Evolutionary conservation across 805 yeast species (phyloP).

Genomic region (Tetrapisispora pingtungensis): DNA sequence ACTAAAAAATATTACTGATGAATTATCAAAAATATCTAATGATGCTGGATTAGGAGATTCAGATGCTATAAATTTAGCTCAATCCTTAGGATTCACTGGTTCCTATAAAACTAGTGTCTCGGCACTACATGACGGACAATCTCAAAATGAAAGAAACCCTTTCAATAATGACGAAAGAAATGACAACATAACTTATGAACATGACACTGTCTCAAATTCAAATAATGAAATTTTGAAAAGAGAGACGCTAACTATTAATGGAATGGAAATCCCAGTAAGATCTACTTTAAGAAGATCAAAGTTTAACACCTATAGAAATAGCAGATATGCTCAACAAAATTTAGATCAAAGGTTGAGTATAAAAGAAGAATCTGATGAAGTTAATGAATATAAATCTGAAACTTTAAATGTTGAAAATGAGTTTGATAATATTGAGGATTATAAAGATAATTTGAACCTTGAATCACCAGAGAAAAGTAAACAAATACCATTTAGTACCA

Average conservation of each 20-base stretch:
- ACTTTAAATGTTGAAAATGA: no score
- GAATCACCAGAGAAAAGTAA: conserved; percentile 4
- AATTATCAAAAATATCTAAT: conserved; percentile 62
- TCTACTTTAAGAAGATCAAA: conserved; percentile 36
- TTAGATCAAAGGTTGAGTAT: not conserved
- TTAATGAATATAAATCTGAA: no score
- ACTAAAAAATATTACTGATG: conserved; percentile 60
- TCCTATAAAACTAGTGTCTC: conserved; percentile 28
- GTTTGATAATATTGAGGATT: not conserved
- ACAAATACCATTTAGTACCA: not conserved
- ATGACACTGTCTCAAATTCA: not conserved
- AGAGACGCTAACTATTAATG: conserved; percentile 22
- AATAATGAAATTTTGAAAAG: conserved; percentile 10
- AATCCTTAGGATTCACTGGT: conserved; percentile 65
- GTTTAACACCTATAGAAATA: conserved; percentile 42
- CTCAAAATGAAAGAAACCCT: not conserved
- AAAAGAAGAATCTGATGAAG: not conserved
- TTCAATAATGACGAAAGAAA: not conserved
- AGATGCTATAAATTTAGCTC: conserved; percentile 75
- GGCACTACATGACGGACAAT: not conserved
- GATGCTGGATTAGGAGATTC: conserved; percentile 69
- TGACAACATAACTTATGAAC: not conserved
- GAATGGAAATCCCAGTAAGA: conserved; percentile 24
- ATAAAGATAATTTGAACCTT: not conserved
- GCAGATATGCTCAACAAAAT: conserved; percentile 4